Evolutionary conservation across 2,329 filamentous ascomycete genomes (phyloP), one percentile per base, ranked within the genome.

Genomic region (Colletotrichum brevisporum): DNA sequence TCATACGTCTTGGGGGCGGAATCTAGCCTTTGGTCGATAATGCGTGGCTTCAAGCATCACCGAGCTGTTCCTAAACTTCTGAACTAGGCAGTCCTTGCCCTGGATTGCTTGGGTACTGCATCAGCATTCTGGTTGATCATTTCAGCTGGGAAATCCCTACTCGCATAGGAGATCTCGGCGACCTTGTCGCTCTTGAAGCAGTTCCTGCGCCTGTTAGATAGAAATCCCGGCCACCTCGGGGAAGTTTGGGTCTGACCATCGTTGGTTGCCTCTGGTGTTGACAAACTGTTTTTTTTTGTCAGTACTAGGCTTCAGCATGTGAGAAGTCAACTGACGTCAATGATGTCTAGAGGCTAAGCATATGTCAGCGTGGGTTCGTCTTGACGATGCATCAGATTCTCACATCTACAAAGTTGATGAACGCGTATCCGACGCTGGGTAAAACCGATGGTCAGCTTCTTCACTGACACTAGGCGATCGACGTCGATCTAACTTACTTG

Each of bases 41-140:
- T 92, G 90, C 0, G 89, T 85, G 12, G 90, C 88, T 80, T 98
- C 95, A 1, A 95, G 85, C 94, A 98, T 98, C 36, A 99, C 94
- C 0, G 94, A 95, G 47, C 94, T 97, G 83, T 99, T 99, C 43
- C 96, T 91, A 77, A 99, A 99, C 78, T 98, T 98, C 78, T 97
- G 93, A 6, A 98, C 89, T 0, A 98, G 86, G 72, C 94, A 95
- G 76, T 97, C 94, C 71, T 92, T 92, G 53, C 96, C 96, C 83
- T 99, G 96, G 69, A 97, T 95, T 13, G 95, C 92, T 72, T 94
- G 12, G 66, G 18, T 13, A 50, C 31, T 10, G 64, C 60, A 83
- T 76, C 55, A 71, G 62, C 18, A n/a, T 50, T 13, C 1, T 8
- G 4, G 0, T 6, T 4, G 15, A 5, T 4, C 12, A 6, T 3